Evolutionary conservation across 352 stramenopile genomes (phyloP), one percentile per base, ranked within the genome.

Genomic region (Globisporangium viniferum): DNA sequence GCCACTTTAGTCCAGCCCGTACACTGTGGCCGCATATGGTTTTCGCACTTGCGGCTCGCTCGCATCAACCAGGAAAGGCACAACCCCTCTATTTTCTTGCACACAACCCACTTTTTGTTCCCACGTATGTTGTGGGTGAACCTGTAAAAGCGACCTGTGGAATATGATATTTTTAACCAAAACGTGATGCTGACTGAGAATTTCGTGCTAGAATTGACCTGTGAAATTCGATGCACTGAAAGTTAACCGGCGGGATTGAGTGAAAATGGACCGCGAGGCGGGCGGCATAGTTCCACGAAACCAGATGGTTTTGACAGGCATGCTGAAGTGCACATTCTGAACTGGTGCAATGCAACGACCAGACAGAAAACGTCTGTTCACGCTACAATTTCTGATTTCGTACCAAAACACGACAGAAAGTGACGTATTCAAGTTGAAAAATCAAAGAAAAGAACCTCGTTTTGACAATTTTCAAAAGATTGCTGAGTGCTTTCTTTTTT

Each of bases 401-500:
- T 20, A 6, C 18, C 55, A 31, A 39, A 60, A 60, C 55, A 29
- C 7, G 55, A 31, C 20, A 14, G 0, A 2, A 1, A 29, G 3
- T 0, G 7, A 3, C 9, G 3, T 20, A 8, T 18, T 3, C 2
- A 12, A 10, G 6, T 2, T 18, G 3, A 5, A 6, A 29, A 29
- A 29, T 14, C n/a, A 15, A 55, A 5, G 7, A 24, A 46, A 27
- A 1, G 1, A 31, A 60, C 55, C 55, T 10, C 7, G 2, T 60
- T 60, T 60, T 60, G 55, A 9, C 20, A 15, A 31, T 46, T 46
- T 27, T 10, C 24, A 2, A 0, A 2, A 3, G 31, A 46, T 60
- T 60, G 55, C 55, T 60, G 55, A 31, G 31, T 46, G 31, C 5
- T 44, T 59, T 59, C 27, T 44, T 59, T 59, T 59, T 44, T 59